Evolutionary conservation across 495 filamentous ascomycete genomes (phyloP), one percentile per base, ranked within the genome.

Genomic region (Filosporella fistucella): DNA sequence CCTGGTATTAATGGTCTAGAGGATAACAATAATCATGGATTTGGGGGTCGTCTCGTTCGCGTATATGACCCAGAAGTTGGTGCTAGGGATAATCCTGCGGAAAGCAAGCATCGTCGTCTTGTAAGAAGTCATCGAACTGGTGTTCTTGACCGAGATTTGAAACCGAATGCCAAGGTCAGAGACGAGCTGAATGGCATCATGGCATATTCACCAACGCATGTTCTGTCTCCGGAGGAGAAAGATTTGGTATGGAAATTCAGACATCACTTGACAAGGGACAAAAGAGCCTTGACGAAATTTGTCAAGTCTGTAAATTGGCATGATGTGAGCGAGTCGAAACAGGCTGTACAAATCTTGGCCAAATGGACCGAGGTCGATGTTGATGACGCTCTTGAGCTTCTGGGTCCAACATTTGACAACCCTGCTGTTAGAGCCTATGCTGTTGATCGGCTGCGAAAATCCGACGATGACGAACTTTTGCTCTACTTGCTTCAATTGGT

Each of bases 291-390:
- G 30, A 96, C 93, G 18, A 99, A 99, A 58, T 95, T 99, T 53
- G 88, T 96, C 57, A 97, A 97, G 64, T 94, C 89, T 1, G 91
- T 96, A 28, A 85, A 89, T 44, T 99, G 93, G 93, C 79, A 79
- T 14, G 91, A 97, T 62, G 71, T 71, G n/a, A 78, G 80, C 35
- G 93, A 99, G 70, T 75, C 85, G 20, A 84, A 84, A 38, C 89
- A 96, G 66, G 91, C 91, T 7, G 86, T 91, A 8, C 87, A 90
- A 45, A 80, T 99, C 5, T 74, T 99, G 11, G 78, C 87, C 0
- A 91, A 89, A 62, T 99, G 93, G 93, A 94, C 89, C 0, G 91
- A 96, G 41, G 93, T 97, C 47, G 94, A 97, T 57, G 87, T 97
- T 14, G 94, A 97, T 59, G 93, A 96, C 68, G 93, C 94, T 21